A percentile compares a stretch with the other conserved stretches of the same genome.
phyloP scores from a whole-genome alignment of 805 yeast species.

The Saccharomyces mikatae region DNA sequence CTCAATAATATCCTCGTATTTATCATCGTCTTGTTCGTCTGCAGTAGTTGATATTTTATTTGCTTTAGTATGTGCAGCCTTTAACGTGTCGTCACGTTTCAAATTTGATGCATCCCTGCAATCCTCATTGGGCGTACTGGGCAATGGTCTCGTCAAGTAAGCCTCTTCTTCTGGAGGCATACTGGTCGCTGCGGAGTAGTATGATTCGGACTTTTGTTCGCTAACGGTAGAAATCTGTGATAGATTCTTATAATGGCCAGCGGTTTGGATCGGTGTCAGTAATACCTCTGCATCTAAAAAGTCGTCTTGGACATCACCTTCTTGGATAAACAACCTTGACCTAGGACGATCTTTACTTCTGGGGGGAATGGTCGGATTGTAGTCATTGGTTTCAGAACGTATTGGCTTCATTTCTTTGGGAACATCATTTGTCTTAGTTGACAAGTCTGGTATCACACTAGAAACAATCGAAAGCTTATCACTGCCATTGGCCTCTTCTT shows the following conservation, averaged over 20 bases:
- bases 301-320: conserved; percentile 4
- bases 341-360: conserved; percentile 28
- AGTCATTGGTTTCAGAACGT: conserved; percentile 16
- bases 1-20: neutral
- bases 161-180: conserved; percentile 8
- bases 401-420: conserved; percentile 13
- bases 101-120: neutral
- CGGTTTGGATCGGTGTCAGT: neutral
- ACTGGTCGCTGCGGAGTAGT: conserved; percentile 20
- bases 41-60: neutral
- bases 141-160: conserved; percentile 18
- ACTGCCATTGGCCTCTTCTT: neutral
- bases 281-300: conserved; percentile 2
- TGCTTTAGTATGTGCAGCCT: neutral
- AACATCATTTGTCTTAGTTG: conserved; percentile 8
- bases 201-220: conserved; percentile 12
- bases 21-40: neutral
- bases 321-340: conserved; percentile 21
- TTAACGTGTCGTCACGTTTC: conserved; percentile 1
- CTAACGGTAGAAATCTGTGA: neutral
- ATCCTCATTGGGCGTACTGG: conserved; percentile 11
- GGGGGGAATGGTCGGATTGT: conserved; percentile 29
- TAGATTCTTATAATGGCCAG: neutral
- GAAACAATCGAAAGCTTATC: conserved; percentile 16
- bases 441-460: conserved; percentile 22